Evolutionary conservation across 2,329 filamentous ascomycete genomes (phyloP).

Genomic region (Rhynchosporium graminicola): DNA sequence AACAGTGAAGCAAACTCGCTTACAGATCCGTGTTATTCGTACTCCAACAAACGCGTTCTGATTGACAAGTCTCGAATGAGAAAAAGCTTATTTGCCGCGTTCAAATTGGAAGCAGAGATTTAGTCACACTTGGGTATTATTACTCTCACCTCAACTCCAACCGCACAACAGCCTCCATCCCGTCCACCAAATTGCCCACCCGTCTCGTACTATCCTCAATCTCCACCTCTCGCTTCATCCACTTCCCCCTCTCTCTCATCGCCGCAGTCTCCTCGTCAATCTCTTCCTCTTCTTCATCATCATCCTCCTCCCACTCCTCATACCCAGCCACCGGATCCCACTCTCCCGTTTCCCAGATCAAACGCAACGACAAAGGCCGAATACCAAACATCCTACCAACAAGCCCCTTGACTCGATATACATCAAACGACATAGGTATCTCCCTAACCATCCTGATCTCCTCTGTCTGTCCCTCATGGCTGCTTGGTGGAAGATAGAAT

Average conservation of each 20-base stretch:
- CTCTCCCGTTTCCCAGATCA: slow-evolving; percentile 90
- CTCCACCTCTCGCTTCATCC: slow-evolving; percentile 77
- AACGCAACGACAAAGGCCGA: slow-evolving; percentile 60
- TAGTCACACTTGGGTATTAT: slow-evolving; percentile 22
- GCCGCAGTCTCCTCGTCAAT: slow-evolving; percentile 26
- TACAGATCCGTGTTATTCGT: slow-evolving; percentile 5
- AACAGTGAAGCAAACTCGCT: slow-evolving; percentile 7
- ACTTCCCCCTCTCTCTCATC: slow-evolving; percentile 52
- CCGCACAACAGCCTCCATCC: slow-evolving; percentile 67
- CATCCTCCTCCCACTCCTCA: slow-evolving; percentile 56
- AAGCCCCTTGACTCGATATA: slow-evolving; percentile 80
- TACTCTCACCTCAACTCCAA: slow-evolving; percentile 53
- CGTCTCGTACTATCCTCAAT: slow-evolving; percentile 77
- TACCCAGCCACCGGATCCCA: slow-evolving; percentile 75
- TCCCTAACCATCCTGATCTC: slow-evolving; percentile 35
- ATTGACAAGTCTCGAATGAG: not conserved
- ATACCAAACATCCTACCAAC: slow-evolving; percentile 70
- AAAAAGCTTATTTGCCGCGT: not conserved
- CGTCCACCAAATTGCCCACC: slow-evolving; percentile 82
- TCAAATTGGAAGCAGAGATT: not conserved
- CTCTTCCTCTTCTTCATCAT: slow-evolving; percentile 54
- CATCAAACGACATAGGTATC: slow-evolving; percentile 75
- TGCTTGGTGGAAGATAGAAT: slow-evolving; percentile 45
- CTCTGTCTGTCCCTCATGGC: slow-evolving; percentile 23
- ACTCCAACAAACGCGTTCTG: not conserved